Evolutionary conservation across 2,329 filamentous ascomycete genomes (phyloP).

Genomic region (Colletotrichum acutatum): DNA sequence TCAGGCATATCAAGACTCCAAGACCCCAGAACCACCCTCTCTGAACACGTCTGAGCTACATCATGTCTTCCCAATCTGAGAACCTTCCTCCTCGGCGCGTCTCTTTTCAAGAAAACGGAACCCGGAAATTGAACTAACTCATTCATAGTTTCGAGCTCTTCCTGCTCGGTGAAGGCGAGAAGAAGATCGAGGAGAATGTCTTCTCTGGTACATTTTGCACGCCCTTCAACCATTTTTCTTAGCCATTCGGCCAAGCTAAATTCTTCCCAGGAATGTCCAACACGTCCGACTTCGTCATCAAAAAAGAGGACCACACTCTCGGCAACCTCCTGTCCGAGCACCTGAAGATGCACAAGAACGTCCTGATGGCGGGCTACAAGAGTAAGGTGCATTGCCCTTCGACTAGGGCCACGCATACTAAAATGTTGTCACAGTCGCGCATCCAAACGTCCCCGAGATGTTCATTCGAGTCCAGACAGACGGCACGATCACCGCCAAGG

Average conservation of each 20-base stretch:
- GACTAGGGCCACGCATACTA: conserved; percentile 29
- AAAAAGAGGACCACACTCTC: conserved; percentile 97
- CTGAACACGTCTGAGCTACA: background rate
- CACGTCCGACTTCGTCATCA: conserved; percentile 93
- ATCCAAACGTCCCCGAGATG: conserved; percentile 71
- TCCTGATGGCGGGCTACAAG: conserved; percentile 94
- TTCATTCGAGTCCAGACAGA: conserved; percentile 91
- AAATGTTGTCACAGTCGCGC: conserved; percentile 54
- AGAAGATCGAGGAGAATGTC: conserved; percentile 89
- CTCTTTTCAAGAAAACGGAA: background rate
- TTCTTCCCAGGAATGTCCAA: conserved; percentile 82
- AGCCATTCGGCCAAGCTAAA: background rate
- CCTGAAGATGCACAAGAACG: conserved; percentile 84
- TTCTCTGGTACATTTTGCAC: conserved; percentile 82
- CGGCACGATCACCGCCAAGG: conserved; percentile 86
- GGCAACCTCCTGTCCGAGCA: conserved; percentile 90
- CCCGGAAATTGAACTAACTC: background rate
- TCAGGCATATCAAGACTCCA: background rate
- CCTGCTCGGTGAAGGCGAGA: conserved; percentile 86
- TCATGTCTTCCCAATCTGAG: background rate
- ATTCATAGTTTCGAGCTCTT: conserved; percentile 87
- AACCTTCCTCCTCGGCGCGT: background rate
- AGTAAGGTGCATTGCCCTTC: conserved; percentile 59
- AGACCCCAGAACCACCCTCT: background rate
- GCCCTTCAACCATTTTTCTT: conserved; percentile 4